phyloP scores from a whole-genome alignment of 2,329 filamentous ascomycete genomes.

The Juglanconis juglandina region DNA sequence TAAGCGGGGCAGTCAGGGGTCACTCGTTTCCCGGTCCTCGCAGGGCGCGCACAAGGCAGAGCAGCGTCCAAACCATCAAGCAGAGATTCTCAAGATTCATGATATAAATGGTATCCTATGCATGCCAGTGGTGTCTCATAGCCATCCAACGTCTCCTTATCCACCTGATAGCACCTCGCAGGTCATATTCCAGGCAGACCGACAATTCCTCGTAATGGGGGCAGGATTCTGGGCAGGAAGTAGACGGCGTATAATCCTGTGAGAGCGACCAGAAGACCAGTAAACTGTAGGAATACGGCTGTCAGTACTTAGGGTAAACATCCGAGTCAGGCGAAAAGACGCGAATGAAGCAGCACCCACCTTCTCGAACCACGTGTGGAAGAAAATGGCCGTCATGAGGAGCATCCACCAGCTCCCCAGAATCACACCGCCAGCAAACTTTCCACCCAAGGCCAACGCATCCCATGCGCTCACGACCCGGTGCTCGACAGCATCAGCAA shows the following conservation, averaged over 20 bases:
- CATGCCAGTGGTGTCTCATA: neutral
- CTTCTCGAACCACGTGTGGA: constrained; percentile 99
- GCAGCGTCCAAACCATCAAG: no score
- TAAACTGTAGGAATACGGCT: constrained; percentile 37
- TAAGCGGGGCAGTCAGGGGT: no score
- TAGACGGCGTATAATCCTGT: constrained; percentile 48
- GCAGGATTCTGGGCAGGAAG: constrained; percentile 49
- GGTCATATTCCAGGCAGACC: constrained; percentile 50
- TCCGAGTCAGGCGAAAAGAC: neutral
- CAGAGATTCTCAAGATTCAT: neutral
- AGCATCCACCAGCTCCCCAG: constrained; percentile 89
- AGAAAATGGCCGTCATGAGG: constrained; percentile 97
- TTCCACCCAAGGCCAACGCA: constrained; percentile 43
- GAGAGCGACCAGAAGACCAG: constrained; percentile 49
- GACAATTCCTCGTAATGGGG: constrained; percentile 41
- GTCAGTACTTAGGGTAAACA: constrained; percentile 24
- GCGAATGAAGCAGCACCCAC: constrained; percentile 39
- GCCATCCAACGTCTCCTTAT: neutral
- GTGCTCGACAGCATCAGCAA: constrained; percentile 21
- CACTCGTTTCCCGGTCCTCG: no score
- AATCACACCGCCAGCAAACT: constrained; percentile 62
- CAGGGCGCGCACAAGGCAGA: no score
- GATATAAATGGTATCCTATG: neutral
- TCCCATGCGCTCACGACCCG: constrained; percentile 19
- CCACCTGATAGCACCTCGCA: neutral